Evolutionary conservation across 2,329 filamentous ascomycete genomes (phyloP).

Genomic region (Aspergillus pseudotamarii): DNA sequence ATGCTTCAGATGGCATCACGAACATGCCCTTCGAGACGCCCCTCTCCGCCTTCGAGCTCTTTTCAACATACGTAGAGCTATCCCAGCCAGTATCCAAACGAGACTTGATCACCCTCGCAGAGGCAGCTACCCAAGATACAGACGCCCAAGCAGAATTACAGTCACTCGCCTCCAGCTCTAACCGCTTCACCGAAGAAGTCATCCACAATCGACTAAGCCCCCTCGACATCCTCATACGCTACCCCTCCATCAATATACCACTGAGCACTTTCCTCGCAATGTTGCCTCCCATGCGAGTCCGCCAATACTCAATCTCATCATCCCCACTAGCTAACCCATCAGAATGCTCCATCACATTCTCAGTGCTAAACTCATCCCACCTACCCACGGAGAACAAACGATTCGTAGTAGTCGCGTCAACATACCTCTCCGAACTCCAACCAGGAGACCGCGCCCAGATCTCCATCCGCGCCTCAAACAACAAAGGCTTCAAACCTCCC

Average conservation of each 20-base stretch:
- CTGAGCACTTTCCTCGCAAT: conserved; percentile 70
- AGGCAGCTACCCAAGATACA: conserved; percentile 55
- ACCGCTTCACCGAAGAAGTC: conserved; percentile 52
- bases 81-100: conserved; percentile 72
- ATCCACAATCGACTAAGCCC: conserved; percentile 56
- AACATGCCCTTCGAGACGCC: conserved; percentile 58
- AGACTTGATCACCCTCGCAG: conserved; percentile 50
- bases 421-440: conserved; percentile 57
- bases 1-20: conserved; percentile 41
- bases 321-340: conserved; percentile 64
- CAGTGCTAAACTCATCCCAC: conserved; percentile 62
- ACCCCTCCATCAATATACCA: conserved; percentile 61
- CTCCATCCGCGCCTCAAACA: conserved; percentile 37
- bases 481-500: conserved; percentile 41
- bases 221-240: conserved; percentile 70
- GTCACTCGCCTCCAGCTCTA: conserved; percentile 33
- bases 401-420: conserved; percentile 63
- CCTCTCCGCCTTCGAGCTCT: conserved; percentile 64
- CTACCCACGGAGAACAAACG: conserved; percentile 39
- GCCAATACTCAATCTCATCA: conserved; percentile 81
- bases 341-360: conserved; percentile 68
- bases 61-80: conserved; percentile 73
- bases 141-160: conserved; percentile 46
- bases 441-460: conserved; percentile 37
- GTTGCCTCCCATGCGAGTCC: conserved; percentile 74